phyloP scores from a whole-genome alignment of 2,329 filamentous ascomycete species.

The Colletotrichum scovillei region DNA sequence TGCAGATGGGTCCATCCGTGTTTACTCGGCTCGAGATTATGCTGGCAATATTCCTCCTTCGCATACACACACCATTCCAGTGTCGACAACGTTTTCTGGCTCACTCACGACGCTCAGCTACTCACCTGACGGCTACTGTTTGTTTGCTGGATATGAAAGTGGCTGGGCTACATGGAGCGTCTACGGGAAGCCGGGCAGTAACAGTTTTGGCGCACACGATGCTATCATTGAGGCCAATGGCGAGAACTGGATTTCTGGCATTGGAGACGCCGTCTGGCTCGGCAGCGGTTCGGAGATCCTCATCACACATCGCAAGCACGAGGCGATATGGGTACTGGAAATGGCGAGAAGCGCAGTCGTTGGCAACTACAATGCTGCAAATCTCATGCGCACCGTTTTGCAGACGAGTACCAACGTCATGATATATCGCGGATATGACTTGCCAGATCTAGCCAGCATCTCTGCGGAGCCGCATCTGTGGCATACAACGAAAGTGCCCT shows the following conservation, averaged over 20 bases:
- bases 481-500: slow-evolving; percentile 90
- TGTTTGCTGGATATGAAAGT: slow-evolving; percentile 91
- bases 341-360: slow-evolving; percentile 95
- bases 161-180: slow-evolving; percentile 99
- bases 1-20: slow-evolving; percentile 79
- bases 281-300: slow-evolving; percentile 89
- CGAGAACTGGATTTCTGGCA: slow-evolving; percentile 86
- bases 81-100: slow-evolving; percentile 76
- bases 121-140: slow-evolving; percentile 94
- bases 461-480: slow-evolving; percentile 94
- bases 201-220: slow-evolving; percentile 81
- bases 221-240: slow-evolving; percentile 73
- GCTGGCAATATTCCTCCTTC: slow-evolving; percentile 91
- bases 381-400: slow-evolving; percentile 88
- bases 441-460: slow-evolving; percentile 89
- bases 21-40: slow-evolving; percentile 96
- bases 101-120: slow-evolving; percentile 80
- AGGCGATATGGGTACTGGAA: slow-evolving; percentile 87
- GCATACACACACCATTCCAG: slow-evolving; percentile 78
- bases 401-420: slow-evolving; percentile 91
- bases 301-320: slow-evolving; percentile 76
- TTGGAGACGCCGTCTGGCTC: slow-evolving; percentile 85
- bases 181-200: slow-evolving; percentile 89
- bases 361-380: slow-evolving; percentile 90
- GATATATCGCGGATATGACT: slow-evolving; percentile 92